Percentiles rank a stretch among this genome's conserved stretches.
phyloP scores from a whole-genome alignment of 192 early-diverging fungal genomes.

The Geosiphon pyriformis region DNA sequence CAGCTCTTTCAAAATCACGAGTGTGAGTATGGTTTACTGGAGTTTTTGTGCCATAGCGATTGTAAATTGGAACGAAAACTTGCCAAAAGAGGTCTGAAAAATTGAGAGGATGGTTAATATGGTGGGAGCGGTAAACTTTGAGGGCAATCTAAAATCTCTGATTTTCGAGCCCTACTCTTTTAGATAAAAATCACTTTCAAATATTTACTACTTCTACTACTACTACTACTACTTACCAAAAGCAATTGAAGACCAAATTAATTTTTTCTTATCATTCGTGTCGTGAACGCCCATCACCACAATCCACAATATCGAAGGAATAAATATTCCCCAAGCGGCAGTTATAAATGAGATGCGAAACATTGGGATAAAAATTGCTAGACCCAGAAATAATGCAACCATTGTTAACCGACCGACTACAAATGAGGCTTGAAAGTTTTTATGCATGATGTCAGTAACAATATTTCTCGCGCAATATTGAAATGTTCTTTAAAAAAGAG shows the following conservation, averaged over 20 bases:
- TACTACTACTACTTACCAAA: constrained; percentile 4
- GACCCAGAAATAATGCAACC: not conserved
- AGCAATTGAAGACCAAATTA: not conserved
- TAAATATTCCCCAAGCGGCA: constrained; percentile 16
- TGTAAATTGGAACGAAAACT: not conserved
- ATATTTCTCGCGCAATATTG: not conserved
- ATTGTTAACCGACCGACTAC: constrained; percentile 7
- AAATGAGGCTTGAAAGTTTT: not conserved
- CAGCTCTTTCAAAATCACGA: not conserved
- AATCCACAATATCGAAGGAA: constrained; percentile 14
- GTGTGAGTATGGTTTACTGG: constrained; percentile 1
- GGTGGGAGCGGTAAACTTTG: too few relatives aligned
- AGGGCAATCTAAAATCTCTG: too few relatives aligned
- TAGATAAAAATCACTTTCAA: too few relatives aligned
- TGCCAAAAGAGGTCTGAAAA: not conserved
- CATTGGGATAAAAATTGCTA: constrained; percentile 9
- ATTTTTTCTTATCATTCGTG: not conserved
- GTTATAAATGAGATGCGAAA: constrained; percentile 12
- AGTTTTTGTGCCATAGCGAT: constrained; percentile 3
- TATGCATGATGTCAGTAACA: not conserved
- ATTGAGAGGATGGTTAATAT: too few relatives aligned
- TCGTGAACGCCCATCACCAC: not conserved
- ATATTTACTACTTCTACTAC: not conserved
- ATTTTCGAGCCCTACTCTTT: too few relatives aligned
- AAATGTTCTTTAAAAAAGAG: too few relatives aligned